Conservation (phyloP, 2,329 filamentous ascomycete species). For the Aureobasidium lini region DNA sequence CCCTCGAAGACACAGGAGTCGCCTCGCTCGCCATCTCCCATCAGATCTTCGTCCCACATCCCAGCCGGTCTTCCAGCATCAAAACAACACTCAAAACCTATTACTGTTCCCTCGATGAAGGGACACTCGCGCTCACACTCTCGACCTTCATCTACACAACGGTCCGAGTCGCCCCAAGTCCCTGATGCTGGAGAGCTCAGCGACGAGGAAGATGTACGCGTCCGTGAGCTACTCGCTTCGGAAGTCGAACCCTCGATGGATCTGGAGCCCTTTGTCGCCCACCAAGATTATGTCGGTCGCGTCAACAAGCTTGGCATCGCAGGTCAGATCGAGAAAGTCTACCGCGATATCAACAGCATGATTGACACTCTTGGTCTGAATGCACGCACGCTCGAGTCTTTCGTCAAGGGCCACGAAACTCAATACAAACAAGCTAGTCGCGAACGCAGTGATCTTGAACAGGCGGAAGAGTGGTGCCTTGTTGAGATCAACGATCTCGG, state of each 20-base stretch:
- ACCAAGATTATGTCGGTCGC: slow-evolving; percentile 38
- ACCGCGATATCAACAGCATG: slow-evolving; percentile 86
- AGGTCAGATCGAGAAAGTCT: slow-evolving; percentile 47
- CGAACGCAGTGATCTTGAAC: slow-evolving; percentile 56
- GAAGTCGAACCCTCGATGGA: slow-evolving; percentile 54
- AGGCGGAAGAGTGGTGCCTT: slow-evolving; percentile 57
- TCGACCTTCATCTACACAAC: slow-evolving; percentile 19
- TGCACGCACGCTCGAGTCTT: slow-evolving; percentile 55
- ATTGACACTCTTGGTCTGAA: slow-evolving; percentile 88
- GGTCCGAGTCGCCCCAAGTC: slow-evolving; percentile 26
- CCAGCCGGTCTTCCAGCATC: slow-evolving; percentile 29
- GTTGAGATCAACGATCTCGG: slow-evolving; percentile 66
- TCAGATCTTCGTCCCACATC: slow-evolving; percentile 48
- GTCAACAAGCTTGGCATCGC: slow-evolving; percentile 35
- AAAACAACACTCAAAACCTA: slow-evolving; percentile 14
- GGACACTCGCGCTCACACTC: slow-evolving; percentile 10
- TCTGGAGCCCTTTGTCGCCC: slow-evolving; percentile 60
- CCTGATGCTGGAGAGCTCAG: slow-evolving; percentile 43
- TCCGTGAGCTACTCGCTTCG: slow-evolving; percentile 55
- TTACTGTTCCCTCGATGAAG: slow-evolving; percentile 17
- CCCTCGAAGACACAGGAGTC: slow-evolving; percentile 15
- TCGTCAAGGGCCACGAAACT: slow-evolving; percentile 59
- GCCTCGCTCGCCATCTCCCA: slow-evolving; percentile 65
- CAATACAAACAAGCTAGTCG: slow-evolving; percentile 46
- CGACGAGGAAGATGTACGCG: slow-evolving; percentile 63